Evolutionary conservation across 345 rosid genomes (phyloP).

Genomic region (Salix caprea): DNA sequence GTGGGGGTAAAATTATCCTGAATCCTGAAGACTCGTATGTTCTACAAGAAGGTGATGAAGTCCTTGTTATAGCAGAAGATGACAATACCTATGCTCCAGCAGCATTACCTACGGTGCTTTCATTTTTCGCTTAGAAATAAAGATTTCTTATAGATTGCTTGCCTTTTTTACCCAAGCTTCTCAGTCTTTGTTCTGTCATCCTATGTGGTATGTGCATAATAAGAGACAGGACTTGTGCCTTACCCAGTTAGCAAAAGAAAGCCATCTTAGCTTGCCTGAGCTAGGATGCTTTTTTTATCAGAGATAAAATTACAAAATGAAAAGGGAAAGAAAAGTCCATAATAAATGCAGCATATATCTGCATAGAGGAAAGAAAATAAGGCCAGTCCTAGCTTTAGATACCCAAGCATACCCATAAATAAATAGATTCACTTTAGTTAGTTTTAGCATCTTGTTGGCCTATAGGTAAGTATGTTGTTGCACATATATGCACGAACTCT

Average conservation of each 20-base stretch:
- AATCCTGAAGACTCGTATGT: slow-evolving; percentile 64
- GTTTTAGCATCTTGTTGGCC: background rate
- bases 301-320: background rate
- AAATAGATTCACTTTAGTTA: background rate
- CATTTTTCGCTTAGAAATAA: slow-evolving; percentile 25
- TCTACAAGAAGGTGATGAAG: slow-evolving; percentile 69
- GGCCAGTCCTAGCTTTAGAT: background rate
- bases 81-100: slow-evolving; percentile 65
- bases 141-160: slow-evolving; percentile 9
- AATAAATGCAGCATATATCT: background rate
- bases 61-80: slow-evolving; percentile 80
- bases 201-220: background rate
- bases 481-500: background rate
- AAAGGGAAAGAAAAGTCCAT: background rate
- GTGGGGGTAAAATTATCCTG: slow-evolving; percentile 60
- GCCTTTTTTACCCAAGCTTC: background rate
- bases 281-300: background rate
- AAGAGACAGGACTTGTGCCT: slow-evolving; percentile 2
- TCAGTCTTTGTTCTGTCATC: background rate
- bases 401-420: background rate
- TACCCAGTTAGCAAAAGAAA: background rate
- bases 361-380: background rate
- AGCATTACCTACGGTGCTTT: slow-evolving; percentile 62
- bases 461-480: background rate
- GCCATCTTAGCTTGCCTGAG: background rate